Base-by-base conservation (phyloP, 768 basidiomycete species). In the Russula sp. region DNA sequence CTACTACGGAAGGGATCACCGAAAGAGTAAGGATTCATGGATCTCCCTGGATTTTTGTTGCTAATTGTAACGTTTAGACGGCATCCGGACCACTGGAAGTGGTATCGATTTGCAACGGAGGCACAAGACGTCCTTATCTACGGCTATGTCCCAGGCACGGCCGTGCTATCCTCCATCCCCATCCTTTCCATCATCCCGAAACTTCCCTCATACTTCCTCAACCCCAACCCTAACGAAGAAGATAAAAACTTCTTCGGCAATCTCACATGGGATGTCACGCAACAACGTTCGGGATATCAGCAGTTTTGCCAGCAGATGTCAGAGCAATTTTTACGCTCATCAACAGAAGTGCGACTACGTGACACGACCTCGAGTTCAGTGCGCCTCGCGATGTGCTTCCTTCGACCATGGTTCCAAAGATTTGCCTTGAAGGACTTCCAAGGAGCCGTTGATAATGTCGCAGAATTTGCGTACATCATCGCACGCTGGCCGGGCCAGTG, bases 61-160 rank as follows among this genome's bases (percentile, higher is more conserved):
- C 62, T 64, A 67, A 73, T 32, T 44, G 50, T 32, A 48, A 44
- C 20, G 11, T 54, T 0, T 65, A 88, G 87, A 67, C 84, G 84
- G 55, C 81, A 83, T 67, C 72, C 76, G 32, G 82, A 87, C 66
- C 83, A 89, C 72, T 86, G 84, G 85, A 88, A 85, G 73, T 91
- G 89, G 89, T 83, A 86, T 64, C 83, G 83, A 63, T 88, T 84
- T 70, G 86, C 87, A 11, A 77, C 85, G 63, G 89, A 91, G 71
- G 85, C 90, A 11, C 90, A 91, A 71, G 82, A 84, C 63, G 88
- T 89, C 38, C 84, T 91, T 62, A 80, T 90, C 44, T 79, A 87
- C 70, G 87, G 86, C 34, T 82, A 80, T 69, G 83, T 92, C 64
- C 87, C 90, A 38, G 77, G 79, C 24, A 76, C 79, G 24, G 87